phyloP scores from a whole-genome alignment of 176 grass and related monocot genomes.

The Echinochloa phyllopogon region DNA sequence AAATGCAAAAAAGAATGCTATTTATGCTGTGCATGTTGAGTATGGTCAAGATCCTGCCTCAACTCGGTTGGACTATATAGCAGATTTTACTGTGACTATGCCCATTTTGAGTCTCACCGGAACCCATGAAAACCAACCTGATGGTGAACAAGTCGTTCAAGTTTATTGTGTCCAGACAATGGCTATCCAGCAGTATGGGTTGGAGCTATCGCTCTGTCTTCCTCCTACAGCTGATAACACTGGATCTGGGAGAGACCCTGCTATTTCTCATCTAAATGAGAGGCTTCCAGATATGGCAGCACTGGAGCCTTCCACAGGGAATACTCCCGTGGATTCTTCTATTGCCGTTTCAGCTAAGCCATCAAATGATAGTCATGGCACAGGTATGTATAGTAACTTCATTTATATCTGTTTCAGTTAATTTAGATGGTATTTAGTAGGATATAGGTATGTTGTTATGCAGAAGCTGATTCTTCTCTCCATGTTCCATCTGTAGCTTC shows the following conservation, averaged over 20 bases:
- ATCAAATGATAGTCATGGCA: constrained; percentile 30
- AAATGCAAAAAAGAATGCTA: constrained; percentile 97
- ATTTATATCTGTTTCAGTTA: constrained; percentile 32
- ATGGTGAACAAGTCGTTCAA: constrained; percentile 84
- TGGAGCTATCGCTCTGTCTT: constrained; percentile 86
- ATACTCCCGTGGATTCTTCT: constrained; percentile 24
- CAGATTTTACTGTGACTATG: constrained; percentile 97
- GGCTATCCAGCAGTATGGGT: constrained; percentile 94
- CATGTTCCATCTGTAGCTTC: constrained; percentile 42
- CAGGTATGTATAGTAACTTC: constrained; percentile 39
- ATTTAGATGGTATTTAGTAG: constrained; percentile 36
- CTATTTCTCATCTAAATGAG: constrained; percentile 53
- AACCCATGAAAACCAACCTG: constrained; percentile 57
- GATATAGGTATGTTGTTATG: constrained; percentile 47
- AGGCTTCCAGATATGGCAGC: constrained; percentile 42
- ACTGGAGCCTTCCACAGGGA: constrained; percentile 41
- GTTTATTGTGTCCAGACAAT: constrained; percentile 96
- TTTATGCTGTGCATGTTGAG: constrained; percentile 95
- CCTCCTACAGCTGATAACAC: constrained; percentile 58
- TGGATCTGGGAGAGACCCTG: constrained; percentile 57
- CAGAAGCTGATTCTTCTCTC: constrained; percentile 51
- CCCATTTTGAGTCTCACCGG: constrained; percentile 93
- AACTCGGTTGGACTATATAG: constrained; percentile 86
- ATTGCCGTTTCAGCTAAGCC: constrained; percentile 42
- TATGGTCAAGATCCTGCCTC: constrained; percentile 71